A percentile compares a stretch with the other conserved stretches of the same genome.
These are phyloP conservation scores for Aristolochia californica DNA, from an alignment of 164 flowering plant genomes.

Conservation along the genomic window DNA sequence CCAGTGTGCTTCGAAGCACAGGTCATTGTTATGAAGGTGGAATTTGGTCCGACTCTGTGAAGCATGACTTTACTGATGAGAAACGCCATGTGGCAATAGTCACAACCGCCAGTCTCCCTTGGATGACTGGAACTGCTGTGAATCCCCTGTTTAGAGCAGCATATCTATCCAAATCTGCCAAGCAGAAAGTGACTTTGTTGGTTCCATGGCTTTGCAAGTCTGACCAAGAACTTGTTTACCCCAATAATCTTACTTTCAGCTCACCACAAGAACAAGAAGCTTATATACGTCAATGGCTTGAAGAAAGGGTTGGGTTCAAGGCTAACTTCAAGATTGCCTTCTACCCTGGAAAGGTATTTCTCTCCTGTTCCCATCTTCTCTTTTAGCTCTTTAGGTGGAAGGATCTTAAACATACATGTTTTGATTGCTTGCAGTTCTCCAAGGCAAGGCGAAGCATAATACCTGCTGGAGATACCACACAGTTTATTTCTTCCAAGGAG, in stretches of 20 bases:
- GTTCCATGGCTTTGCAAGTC: slow-evolving; percentile 95
- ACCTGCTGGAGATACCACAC: slow-evolving; percentile 77
- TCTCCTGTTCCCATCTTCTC: not conserved
- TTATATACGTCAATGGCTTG: slow-evolving; percentile 86
- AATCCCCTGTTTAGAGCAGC: slow-evolving; percentile 98
- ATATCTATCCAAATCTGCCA: slow-evolving; percentile 69
- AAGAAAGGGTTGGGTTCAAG: slow-evolving; percentile 88
- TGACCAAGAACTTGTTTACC: slow-evolving; percentile 92
- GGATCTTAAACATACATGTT: slow-evolving; percentile 4
- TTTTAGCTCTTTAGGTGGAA: not conserved
- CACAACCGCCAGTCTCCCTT: slow-evolving; percentile 98
- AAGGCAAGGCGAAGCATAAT: slow-evolving; percentile 67
- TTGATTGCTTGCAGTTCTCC: slow-evolving; percentile 35
- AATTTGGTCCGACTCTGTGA: slow-evolving; percentile 53
- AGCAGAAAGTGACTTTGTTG: slow-evolving; percentile 83
- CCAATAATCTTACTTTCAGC: slow-evolving; percentile 62
- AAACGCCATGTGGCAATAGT: slow-evolving; percentile 91
- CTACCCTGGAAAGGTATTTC: slow-evolving; percentile 90
- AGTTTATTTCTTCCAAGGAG: slow-evolving; percentile 64
- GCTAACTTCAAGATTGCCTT: slow-evolving; percentile 84
- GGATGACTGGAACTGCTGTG: slow-evolving; percentile 99
- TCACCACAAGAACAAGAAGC: slow-evolving; percentile 90
- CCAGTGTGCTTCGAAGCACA: slow-evolving; percentile 89
- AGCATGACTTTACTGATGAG: slow-evolving; percentile 30
- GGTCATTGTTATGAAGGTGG: slow-evolving; percentile 93